phyloP scores from a whole-genome alignment of 1,284 basidiomycete genomes.

The Hemileia vastatrix region DNA sequence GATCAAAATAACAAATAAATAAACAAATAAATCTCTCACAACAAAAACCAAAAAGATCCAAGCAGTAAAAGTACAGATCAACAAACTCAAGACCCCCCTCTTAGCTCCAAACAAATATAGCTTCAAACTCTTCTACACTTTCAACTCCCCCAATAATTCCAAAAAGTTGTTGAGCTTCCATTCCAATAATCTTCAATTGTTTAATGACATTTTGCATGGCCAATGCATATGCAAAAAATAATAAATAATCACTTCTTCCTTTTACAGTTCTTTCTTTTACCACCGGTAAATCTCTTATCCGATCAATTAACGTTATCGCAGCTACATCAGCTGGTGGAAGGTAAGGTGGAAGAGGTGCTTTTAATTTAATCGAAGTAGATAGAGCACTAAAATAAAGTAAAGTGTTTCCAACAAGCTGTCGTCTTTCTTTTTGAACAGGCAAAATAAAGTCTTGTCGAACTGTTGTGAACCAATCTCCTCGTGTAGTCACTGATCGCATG shows the following conservation, averaged over 20 bases:
- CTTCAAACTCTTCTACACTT: slow-evolving; percentile 10
- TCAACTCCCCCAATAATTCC: slow-evolving; percentile 17
- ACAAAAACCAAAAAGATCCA: too few species aligned
- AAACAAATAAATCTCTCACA: too few species aligned
- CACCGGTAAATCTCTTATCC: not conserved
- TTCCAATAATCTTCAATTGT: slow-evolving; percentile 7
- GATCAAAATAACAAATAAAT: too few species aligned
- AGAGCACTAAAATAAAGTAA: slow-evolving; percentile 83
- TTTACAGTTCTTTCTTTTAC: not conserved
- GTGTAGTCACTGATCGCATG: slow-evolving; percentile 86
- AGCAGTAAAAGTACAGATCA: too few species aligned
- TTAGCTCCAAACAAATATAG: slow-evolving; percentile 12
- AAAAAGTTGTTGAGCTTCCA: slow-evolving; percentile 11
- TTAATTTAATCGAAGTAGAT: slow-evolving; percentile 73
- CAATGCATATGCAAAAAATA: slow-evolving; percentile 15
- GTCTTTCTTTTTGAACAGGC: slow-evolving; percentile 72
- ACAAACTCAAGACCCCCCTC: too few species aligned
- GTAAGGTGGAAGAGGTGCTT: slow-evolving; percentile 85
- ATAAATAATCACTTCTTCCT: slow-evolving; percentile 5
- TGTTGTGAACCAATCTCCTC: slow-evolving; percentile 71
- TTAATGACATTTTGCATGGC: slow-evolving; percentile 18
- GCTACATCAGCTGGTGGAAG: slow-evolving; percentile 81
- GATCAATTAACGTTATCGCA: slow-evolving; percentile 51
- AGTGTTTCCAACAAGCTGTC: slow-evolving; percentile 81
- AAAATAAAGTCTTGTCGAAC: slow-evolving; percentile 76